phyloP scores from a whole-genome alignment of 345 rosid genomes.

The Pistacia integerrima region DNA sequence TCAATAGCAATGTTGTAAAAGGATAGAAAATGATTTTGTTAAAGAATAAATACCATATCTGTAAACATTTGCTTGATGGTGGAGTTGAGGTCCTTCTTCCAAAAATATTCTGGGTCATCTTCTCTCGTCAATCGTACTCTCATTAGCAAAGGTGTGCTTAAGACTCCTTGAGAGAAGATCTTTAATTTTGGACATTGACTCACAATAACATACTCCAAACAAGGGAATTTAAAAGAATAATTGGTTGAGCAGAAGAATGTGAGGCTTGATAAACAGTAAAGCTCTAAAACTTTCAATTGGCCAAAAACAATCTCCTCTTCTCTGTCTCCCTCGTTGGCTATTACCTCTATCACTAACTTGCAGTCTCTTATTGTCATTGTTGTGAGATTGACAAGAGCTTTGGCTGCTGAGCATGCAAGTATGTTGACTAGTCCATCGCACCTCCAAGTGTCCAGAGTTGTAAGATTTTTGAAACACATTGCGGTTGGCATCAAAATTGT shows the following conservation, averaged over 20 bases:
- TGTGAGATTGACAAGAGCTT: neutral
- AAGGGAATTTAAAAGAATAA: neutral
- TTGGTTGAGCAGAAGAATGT: neutral
- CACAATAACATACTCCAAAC: neutral
- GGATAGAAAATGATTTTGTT: no score
- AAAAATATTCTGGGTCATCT: no score
- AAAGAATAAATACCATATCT: no score
- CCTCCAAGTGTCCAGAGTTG: neutral
- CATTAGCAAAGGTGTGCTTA: neutral
- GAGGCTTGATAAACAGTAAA: neutral
- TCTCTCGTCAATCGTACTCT: no score
- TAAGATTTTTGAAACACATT: no score
- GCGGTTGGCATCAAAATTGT: neutral
- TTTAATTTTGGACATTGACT: neutral
- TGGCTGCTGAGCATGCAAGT: neutral
- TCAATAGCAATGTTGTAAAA: no score
- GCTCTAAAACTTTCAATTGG: neutral
- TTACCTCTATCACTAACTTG: neutral
- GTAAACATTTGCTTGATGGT: no score
- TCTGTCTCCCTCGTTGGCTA: neutral
- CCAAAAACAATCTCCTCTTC: neutral
- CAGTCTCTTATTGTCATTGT: no score
- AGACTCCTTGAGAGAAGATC: neutral
- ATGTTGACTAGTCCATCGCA: neutral
- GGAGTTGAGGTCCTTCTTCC: no score